These are phyloP conservation scores for Selenicereus undatus DNA, from an alignment of 148 eudicot genomes.

Conservation along the genomic window DNA sequence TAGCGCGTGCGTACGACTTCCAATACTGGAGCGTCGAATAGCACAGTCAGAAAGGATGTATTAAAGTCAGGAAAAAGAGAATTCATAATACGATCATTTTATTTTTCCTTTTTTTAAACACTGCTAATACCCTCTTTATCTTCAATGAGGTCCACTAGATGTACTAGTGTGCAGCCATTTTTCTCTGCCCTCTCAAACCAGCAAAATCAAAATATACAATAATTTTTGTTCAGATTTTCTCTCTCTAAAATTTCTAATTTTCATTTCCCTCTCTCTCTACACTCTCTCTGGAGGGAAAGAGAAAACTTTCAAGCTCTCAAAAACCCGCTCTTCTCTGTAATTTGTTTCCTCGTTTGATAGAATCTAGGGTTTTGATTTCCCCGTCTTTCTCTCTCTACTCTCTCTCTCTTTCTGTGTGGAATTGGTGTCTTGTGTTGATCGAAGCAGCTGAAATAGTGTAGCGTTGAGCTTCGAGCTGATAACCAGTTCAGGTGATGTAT, in stretches of 20 bases:
- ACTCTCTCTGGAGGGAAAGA: slow-evolving; percentile 13
- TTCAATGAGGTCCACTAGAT: slow-evolving; percentile 6
- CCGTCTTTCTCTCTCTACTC: not conserved
- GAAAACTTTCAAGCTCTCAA: slow-evolving; percentile 18
- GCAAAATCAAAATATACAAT: not conserved
- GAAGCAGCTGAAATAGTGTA: not conserved
- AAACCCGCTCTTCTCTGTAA: not conserved
- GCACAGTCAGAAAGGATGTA: not conserved
- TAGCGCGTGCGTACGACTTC: not conserved
- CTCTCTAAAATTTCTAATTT: not conserved
- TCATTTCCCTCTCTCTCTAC: not conserved
- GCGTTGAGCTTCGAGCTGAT: not conserved
- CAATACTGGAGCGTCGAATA: not conserved
- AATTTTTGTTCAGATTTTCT: not conserved
- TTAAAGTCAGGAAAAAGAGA: not conserved
- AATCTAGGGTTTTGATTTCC: slow-evolving; percentile 5
- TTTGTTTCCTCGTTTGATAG: not conserved
- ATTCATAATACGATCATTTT: not conserved
- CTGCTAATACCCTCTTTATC: not conserved
- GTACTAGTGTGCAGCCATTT: slow-evolving; percentile 3
- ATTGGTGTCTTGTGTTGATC: not conserved
- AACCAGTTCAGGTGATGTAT: slow-evolving; percentile 10
- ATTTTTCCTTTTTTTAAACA: not conserved
- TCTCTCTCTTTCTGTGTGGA: not conserved
- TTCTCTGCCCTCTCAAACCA: not conserved